Base-by-base conservation (phyloP, 2,329 filamentous ascomycete species). In the Sclerotinia minor region DNA sequence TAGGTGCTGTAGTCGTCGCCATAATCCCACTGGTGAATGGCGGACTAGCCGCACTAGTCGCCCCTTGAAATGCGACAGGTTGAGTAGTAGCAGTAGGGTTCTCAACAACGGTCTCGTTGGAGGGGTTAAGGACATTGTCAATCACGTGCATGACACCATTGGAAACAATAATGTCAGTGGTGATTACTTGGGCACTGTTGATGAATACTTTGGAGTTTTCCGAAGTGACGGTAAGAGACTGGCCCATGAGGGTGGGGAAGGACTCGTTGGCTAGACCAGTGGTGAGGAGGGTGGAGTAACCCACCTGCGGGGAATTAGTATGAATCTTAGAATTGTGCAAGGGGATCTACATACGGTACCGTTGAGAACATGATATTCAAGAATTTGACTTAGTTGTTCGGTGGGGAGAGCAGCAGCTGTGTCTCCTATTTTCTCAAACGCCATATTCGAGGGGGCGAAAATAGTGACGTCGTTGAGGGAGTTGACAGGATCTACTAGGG, bases 401-500 rank as follows among this genome's bases (percentile, higher is more conserved):
- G 69, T 68, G 0, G 75, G 73, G 61, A 79, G 75, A 59, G 70
- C 68, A 9, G 74, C 69, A 21, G 79, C 74, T 15, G 77, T 75
- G 8, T 74, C 74, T 13, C 78, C 78, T 15, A 81, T 76, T 2
- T 72, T 71, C 68, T 79, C 73, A 65, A 80, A 79, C 2, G 76
- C 78, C 2, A 72, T 71, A 65, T 79, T 77, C 41, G 70, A 68
- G 4, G 78, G 78, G 1, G 75, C 77, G 57, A 79, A 76, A 68
- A 80, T 80, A 8, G 87, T 89, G 68, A 88, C 79, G 73, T 88
- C 85, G 19, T 73, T 72, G 5, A 80, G 76, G 35, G 71, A 73
- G 47, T 74, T 73, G 44, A 86, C 76, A 4, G 77, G 68, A 15
- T 73, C 52, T 19, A 81, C 58, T 75, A 76, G 59, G 72, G 74